A percentile compares a stretch with the other conserved stretches of the same genome.
Conservation (phyloP, 352 stramenopile genomes). For the Elongisporangium prolatum region DNA sequence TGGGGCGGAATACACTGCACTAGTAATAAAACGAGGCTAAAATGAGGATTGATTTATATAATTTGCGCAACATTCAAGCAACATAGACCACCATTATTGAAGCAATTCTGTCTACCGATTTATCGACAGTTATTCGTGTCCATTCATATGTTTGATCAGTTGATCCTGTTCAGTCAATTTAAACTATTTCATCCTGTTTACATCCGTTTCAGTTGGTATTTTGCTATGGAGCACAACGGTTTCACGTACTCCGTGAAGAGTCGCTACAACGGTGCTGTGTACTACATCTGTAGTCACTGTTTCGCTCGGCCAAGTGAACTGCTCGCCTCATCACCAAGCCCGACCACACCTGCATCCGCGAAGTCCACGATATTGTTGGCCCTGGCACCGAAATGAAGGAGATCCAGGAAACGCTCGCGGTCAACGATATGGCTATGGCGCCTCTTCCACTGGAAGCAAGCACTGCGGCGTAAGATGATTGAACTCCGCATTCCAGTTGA, state of each 20-base stretch:
- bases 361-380: not conserved
- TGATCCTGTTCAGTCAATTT: not conserved
- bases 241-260: not conserved
- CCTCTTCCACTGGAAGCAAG: constrained; percentile 9
- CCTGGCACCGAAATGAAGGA: not conserved
- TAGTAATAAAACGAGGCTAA: not conserved
- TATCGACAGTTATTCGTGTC: not conserved
- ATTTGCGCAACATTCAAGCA: not conserved
- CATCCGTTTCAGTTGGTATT: not conserved
- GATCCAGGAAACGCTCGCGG: not conserved
- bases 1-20: too few relatives aligned
- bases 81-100: too few relatives aligned
- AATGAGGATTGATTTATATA: not conserved
- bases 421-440: not conserved
- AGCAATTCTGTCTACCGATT: not conserved
- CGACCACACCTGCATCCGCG: not conserved
- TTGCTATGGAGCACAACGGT: not conserved
- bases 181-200: not conserved
- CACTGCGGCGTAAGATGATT: constrained; percentile 4
- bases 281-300: not conserved
- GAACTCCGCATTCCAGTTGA: constrained; percentile 3
- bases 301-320: not conserved
- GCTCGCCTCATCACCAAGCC: not conserved
- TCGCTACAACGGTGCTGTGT: not conserved
- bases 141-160: not conserved